phyloP scores from a whole-genome alignment of 495 filamentous ascomycete genomes.

The Penicillium parvum region DNA sequence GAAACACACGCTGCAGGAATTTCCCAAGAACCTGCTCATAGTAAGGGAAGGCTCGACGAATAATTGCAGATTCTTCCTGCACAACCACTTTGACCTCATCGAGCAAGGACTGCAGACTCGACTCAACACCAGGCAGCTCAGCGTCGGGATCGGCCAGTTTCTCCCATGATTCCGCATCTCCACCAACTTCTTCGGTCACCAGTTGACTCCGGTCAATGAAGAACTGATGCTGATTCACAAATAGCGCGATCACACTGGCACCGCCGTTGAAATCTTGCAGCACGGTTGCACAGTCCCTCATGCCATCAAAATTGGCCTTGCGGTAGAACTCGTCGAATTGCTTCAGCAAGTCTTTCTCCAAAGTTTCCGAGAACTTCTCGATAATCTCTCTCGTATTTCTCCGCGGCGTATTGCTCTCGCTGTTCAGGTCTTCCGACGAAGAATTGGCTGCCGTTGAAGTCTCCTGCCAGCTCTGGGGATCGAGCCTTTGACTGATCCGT shows the following conservation, averaged over 20 bases:
- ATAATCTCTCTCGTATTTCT: constrained; percentile 82
- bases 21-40: constrained; percentile 88
- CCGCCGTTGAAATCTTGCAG: constrained; percentile 95
- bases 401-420: constrained; percentile 32
- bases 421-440: constrained; percentile 38
- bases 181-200: constrained; percentile 83
- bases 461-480: constrained; percentile 65
- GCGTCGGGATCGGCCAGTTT: constrained; percentile 90
- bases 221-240: constrained; percentile 98
- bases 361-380: constrained; percentile 91
- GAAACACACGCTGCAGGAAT: constrained; percentile 93
- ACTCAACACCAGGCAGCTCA: constrained; percentile 84
- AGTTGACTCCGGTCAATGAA: constrained; percentile 92
- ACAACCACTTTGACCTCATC: constrained; percentile 95
- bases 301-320: constrained; percentile 89
- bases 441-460: constrained; percentile 54
- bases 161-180: constrained; percentile 82
- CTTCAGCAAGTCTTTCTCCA: constrained; percentile 92
- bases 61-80: constrained; percentile 93
- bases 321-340: constrained; percentile 97
- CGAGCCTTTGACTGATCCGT: constrained; percentile 80
- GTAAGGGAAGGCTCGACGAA: constrained; percentile 91
- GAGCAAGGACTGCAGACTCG: constrained; percentile 82
- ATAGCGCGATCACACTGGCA: constrained; percentile 85
- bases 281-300: constrained; percentile 91